These are phyloP conservation scores for Dichomitus squalens DNA, from an alignment of 1,284 basidiomycete species.

Conservation along the genomic window DNA sequence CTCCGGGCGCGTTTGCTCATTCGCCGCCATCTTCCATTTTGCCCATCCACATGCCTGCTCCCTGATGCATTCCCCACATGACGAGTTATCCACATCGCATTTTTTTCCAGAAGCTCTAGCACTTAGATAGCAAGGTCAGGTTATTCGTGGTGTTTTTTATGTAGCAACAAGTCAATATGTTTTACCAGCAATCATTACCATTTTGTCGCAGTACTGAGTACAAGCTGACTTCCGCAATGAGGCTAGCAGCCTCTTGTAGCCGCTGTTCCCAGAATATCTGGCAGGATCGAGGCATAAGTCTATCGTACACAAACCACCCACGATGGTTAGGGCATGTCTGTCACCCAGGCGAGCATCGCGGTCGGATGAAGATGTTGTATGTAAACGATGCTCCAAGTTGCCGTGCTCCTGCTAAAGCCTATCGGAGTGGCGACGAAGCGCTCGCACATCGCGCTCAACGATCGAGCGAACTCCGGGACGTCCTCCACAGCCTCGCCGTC, in stretches of 20 bases:
- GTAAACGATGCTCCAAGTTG: neutral
- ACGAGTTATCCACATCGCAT: slow-evolving; percentile 9
- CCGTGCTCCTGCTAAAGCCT: neutral
- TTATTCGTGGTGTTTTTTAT: slow-evolving; percentile 23
- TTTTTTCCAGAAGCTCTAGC: slow-evolving; percentile 6
- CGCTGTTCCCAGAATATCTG: too few species aligned
- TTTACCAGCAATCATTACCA: neutral
- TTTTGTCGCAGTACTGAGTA: neutral
- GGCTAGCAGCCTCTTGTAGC: too few species aligned
- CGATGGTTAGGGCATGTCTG: too few species aligned
- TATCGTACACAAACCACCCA: too few species aligned
- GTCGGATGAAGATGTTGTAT: too few species aligned
- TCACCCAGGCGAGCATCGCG: too few species aligned
- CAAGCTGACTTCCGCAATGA: neutral
- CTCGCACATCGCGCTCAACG: neutral
- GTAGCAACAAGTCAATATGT: slow-evolving; percentile 18
- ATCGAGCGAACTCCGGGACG: neutral
- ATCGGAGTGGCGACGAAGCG: neutral
- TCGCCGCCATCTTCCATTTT: neutral
- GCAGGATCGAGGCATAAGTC: too few species aligned
- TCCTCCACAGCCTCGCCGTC: slow-evolving; percentile 1
- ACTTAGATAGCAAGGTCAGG: slow-evolving; percentile 20
- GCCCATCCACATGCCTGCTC: neutral
- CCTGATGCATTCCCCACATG: too few species aligned
- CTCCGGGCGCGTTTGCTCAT: neutral